Base-by-base conservation (phyloP, 140 eudicot species). In the Anethum foeniculum region DNA sequence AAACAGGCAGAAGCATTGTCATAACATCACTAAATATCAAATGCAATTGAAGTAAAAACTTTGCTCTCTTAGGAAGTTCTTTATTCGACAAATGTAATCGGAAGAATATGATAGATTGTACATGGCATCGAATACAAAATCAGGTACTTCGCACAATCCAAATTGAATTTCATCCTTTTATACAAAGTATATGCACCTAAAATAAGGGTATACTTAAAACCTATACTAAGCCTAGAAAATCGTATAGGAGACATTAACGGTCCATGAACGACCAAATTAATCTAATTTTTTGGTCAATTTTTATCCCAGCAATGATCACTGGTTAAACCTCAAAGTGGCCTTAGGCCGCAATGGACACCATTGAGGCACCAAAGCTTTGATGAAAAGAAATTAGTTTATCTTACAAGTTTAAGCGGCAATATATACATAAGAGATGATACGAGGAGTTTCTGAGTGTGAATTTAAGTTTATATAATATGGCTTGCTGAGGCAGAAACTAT, bases 1-100 rank as follows among this genome's bases (percentile, higher is more conserved):
- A 83, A 58, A 71, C 44, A 78, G 41, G 21, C 69, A 52, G 64
- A 28, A 75, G 62, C 44, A 75, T 39, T 75, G 78, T 75, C 62
- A 75, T 25, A 30, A 47, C 28, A 1, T 75, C 25, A 75, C 23
- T 3, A 3, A 46, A 44, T n/a, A 8, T 19, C 4, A 25, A 43
- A 75, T 75, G 78, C 43, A 75, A 11, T 41, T 73, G 52, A 23
- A 39, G 54, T 73, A 38, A 16, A 71, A 38, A 34, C 5, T 71
- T 71, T 15, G 38, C 19, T n/a, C 32, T n/a, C 3, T 1, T 28
- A 54, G 62, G 62, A 54, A 65, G 21, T 30, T 65, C 39, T 65
- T 65, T 27, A 39, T 65, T 28, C 9, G 15, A 65, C 23, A 65
- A 65, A 65, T 65, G 73, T 30, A 65, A 28, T 30, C 21, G 2